Base-by-base conservation (phyloP, 129 eudicot species). In the Saposhnikovia divaricata region DNA sequence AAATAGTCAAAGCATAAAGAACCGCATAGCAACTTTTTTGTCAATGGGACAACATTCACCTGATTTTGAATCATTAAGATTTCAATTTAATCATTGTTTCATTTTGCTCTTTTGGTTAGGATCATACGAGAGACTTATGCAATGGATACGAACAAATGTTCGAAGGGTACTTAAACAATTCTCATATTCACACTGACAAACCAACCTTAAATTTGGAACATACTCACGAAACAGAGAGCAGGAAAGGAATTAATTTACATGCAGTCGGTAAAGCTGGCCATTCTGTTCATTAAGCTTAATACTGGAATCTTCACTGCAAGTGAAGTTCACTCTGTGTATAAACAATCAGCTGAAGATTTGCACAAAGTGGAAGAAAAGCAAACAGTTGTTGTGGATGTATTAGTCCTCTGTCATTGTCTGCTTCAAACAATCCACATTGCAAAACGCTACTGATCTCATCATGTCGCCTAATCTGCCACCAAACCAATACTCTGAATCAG, bases 361-460 rank as follows among this genome's bases (percentile, higher is more conserved):
- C 69, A 21, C 73, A 72, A 42, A 72, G 28, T 0, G 27, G 45
- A 72, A 72, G 34, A 43, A 21, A 40, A 72, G 50, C 18, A 7
- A 42, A 40, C 50, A 7, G 34, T 72, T 21, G 42, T 1, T 61
- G 46, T 38, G 51, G 21, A 37, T 53, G 74, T 38, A 23, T 61
- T 21, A 61, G 80, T 78, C 74, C 40, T 38, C 42, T 4, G 73
- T 21, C 25, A 78, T 76, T 21, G 81, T 51, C 77, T 82, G 81
- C 72, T 82, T 82, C 40, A 76, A 66, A 71, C 84, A 82, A 28
- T 82, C 81, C 27, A 82, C 84, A 47, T 77, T 77, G 72, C 84
- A 76, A 31, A 82, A 34, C 6, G 80, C 77, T 28, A 82, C 84
- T 16, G 81, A 82, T 77, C 77, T 82, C 77, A 82, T 69, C 81